Conservation (phyloP, 116 monocot species). For the Zostera marina region DNA sequence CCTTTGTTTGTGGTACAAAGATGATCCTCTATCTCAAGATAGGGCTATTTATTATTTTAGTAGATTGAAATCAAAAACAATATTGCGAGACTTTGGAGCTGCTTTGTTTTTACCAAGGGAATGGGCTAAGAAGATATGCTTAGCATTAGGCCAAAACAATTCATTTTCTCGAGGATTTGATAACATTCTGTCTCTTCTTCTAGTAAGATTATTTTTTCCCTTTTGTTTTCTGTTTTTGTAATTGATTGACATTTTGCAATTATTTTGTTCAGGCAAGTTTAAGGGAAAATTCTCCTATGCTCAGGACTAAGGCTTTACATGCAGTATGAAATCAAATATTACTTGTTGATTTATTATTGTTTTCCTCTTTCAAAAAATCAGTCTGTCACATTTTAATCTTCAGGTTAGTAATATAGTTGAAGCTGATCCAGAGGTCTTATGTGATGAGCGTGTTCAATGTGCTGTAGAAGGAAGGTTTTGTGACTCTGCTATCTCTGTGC, state of each 20-base stretch:
- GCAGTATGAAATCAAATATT: conserved; percentile 35
- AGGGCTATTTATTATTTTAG: conserved; percentile 53
- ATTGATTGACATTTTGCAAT: conserved; percentile 2
- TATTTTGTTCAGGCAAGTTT: conserved; percentile 59
- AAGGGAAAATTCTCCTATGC: conserved; percentile 86
- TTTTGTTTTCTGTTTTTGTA: background rate
- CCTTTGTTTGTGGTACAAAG: conserved; percentile 89
- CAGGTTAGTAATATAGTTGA: conserved; percentile 96
- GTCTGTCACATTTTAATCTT: conserved; percentile 1
- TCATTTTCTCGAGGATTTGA: conserved; percentile 98
- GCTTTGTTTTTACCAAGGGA: conserved; percentile 47
- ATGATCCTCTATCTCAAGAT: conserved; percentile 49
- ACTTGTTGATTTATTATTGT: background rate
- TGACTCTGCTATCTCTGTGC: conserved; percentile 95
- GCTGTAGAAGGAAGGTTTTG: conserved; percentile 99
- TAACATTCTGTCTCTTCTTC: conserved; percentile 70
- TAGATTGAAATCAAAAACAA: conserved; percentile 67
- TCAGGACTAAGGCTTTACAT: conserved; percentile 90
- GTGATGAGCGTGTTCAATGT: conserved; percentile 83
- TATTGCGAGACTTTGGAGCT: conserved; percentile 51
- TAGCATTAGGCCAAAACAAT: conserved; percentile 65
- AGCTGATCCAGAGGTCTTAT: conserved; percentile 91
- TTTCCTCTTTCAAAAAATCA: background rate
- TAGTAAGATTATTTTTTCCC: conserved; percentile 34
- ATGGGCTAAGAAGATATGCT: conserved; percentile 73